Evolutionary conservation across 306 rosid species (phyloP).

Genomic region (Nissolia schottii): DNA sequence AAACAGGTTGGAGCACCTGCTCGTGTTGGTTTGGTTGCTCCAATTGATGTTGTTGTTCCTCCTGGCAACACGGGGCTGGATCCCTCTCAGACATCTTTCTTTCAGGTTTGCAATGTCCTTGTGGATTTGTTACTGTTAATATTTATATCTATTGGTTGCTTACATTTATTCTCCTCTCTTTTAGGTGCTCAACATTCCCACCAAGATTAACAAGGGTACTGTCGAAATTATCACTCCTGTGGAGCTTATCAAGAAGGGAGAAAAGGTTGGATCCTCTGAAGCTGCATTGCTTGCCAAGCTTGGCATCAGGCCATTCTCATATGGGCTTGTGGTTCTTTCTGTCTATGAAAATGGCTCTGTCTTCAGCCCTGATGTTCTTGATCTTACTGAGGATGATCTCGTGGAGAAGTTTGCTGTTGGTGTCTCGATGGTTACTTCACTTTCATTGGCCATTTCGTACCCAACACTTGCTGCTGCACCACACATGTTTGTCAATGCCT

Average conservation of each 20-base stretch:
- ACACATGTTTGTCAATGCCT: conserved; percentile 51
- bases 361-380: conserved; percentile 85
- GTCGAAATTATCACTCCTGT: conserved; percentile 47
- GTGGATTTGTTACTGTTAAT: too few relatives aligned
- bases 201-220: conserved; percentile 72
- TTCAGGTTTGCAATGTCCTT: background rate
- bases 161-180: background rate
- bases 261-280: conserved; percentile 89
- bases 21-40: conserved; percentile 96
- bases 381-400: conserved; percentile 79
- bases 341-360: conserved; percentile 83
- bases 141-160: background rate
- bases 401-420: conserved; percentile 68
- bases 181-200: conserved; percentile 60
- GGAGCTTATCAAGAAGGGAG: conserved; percentile 84
- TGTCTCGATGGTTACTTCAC: conserved; percentile 67
- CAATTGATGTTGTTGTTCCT: conserved; percentile 47
- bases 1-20: conserved; percentile 94
- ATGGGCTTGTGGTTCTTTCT: conserved; percentile 68
- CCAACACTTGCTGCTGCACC: conserved; percentile 63
- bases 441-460: conserved; percentile 66
- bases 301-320: conserved; percentile 82
- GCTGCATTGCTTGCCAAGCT: conserved; percentile 71
- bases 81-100: conserved; percentile 55
- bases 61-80: conserved; percentile 95